A percentile compares a stretch with the other conserved stretches of the same genome.
phyloP scores from a whole-genome alignment of 2,329 filamentous ascomycete species.

The Didymella keratinophila region DNA sequence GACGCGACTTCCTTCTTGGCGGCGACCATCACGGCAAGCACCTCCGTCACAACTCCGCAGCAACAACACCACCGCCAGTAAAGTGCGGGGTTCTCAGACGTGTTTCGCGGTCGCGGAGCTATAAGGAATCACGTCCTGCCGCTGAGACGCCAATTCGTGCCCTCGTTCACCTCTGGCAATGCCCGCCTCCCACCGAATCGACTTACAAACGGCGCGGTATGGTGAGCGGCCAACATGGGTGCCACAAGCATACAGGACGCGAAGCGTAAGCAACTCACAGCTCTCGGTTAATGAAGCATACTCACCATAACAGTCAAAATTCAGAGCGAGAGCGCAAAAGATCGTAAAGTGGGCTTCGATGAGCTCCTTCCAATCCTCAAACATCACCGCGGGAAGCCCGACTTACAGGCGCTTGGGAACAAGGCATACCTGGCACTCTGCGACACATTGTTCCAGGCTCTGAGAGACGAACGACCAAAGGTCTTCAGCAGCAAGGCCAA shows the following conservation, averaged over 20 bases:
- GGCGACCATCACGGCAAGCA: constrained; percentile 16
- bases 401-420: constrained; percentile 66
- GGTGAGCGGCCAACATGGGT: constrained; percentile 35
- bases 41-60: constrained; percentile 32
- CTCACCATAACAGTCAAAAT: constrained; percentile 42
- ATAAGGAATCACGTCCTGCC: background rate
- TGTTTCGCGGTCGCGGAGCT: constrained; percentile 11
- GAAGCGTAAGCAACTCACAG: constrained; percentile 36
- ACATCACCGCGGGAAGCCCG: constrained; percentile 58
- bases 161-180: constrained; percentile 18
- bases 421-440: constrained; percentile 83
- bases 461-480: constrained; percentile 70
- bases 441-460: constrained; percentile 78
- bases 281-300: background rate
- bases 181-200: constrained; percentile 11
- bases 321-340: constrained; percentile 43
- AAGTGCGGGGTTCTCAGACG: background rate
- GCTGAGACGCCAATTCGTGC: background rate
- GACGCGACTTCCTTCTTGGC: constrained; percentile 31
- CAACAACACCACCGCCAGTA: constrained; percentile 13
- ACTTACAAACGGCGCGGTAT: constrained; percentile 13
- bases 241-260: constrained; percentile 48
- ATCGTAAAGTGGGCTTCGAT: constrained; percentile 61
- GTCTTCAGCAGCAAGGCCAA: constrained; percentile 63
- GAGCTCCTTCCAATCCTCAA: constrained; percentile 65